Conservation (phyloP, 2,329 filamentous ascomycete species). For the Pestalotiopsis sp. region DNA sequence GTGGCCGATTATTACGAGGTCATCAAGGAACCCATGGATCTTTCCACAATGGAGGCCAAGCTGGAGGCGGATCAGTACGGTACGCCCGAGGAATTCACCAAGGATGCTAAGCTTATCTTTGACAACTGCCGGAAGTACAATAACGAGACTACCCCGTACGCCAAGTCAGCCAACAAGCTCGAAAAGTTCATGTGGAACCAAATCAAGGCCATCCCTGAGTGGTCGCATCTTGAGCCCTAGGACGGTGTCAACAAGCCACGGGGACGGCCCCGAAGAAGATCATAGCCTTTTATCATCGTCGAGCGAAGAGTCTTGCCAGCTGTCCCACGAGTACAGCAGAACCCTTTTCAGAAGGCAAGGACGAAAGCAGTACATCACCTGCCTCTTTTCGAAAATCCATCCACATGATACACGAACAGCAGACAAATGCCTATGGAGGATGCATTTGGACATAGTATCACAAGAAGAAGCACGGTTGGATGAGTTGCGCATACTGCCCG, state of each 20-base stretch:
- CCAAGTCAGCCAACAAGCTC: conserved; percentile 90
- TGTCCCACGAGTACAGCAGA: neutral
- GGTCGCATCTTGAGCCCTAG: conserved; percentile 67
- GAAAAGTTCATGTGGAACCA: conserved; percentile 95
- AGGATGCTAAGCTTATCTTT: conserved; percentile 86
- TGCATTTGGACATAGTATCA: neutral
- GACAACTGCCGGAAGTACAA: conserved; percentile 97
- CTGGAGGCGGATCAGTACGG: conserved; percentile 92
- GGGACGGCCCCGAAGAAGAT: conserved; percentile 6
- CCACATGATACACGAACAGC: neutral
- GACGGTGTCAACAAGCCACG: conserved; percentile 2
- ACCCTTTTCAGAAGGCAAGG: neutral
- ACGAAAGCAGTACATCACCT: neutral
- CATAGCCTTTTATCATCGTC: neutral
- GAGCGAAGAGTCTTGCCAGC: neutral
- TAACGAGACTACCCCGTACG: conserved; percentile 91
- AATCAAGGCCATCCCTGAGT: conserved; percentile 90
- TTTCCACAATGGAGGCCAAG: conserved; percentile 93
- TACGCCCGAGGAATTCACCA: conserved; percentile 89
- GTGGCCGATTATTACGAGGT: conserved; percentile 99
- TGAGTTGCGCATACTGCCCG: neutral
- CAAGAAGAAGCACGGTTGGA: neutral
- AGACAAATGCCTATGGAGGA: neutral
- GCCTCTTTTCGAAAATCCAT: neutral
- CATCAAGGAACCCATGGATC: conserved; percentile 97